Conservation (phyloP, 1,139 yeast species). For the Suhomyces bokatorum region DNA sequence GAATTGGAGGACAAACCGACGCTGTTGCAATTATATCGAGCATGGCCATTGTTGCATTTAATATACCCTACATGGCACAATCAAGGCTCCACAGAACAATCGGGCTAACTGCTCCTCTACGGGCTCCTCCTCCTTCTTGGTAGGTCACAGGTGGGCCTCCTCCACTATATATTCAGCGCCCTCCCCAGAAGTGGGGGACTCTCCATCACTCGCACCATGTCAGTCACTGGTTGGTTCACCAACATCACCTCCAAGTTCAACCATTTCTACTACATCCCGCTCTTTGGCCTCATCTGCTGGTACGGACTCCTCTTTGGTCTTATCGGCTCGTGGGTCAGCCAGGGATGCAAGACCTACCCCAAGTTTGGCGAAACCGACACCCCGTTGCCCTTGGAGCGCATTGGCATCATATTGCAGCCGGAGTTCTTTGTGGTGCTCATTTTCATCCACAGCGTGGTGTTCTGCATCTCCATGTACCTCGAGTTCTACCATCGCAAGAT, state of each 20-base stretch:
- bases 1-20: no score
- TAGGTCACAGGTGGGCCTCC: no score
- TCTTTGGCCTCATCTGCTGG: conserved; percentile 32
- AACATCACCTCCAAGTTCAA: conserved; percentile 26
- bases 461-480: conserved; percentile 29
- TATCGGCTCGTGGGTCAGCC: conserved; percentile 26
- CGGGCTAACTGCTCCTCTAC: not conserved
- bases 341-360: conserved; percentile 25
- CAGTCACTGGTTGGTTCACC: conserved; percentile 15
- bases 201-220: not conserved
- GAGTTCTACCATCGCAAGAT: conserved; percentile 34
- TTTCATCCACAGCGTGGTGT: conserved; percentile 27
- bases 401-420: conserved; percentile 29
- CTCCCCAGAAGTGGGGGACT: not conserved
- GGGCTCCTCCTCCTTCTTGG: no score
- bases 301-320: conserved; percentile 27
- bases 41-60: not conserved
- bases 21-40: no score
- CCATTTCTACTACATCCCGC: conserved; percentile 30
- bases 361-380: conserved; percentile 15
- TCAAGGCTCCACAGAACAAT: not conserved
- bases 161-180: not conserved
- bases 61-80: not conserved
- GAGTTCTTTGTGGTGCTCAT: conserved; percentile 27
- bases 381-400: conserved; percentile 27